These are phyloP conservation scores for Mycena sp. DNA, from an alignment of 1,284 basidiomycete genomes.

Conservation along the genomic window DNA sequence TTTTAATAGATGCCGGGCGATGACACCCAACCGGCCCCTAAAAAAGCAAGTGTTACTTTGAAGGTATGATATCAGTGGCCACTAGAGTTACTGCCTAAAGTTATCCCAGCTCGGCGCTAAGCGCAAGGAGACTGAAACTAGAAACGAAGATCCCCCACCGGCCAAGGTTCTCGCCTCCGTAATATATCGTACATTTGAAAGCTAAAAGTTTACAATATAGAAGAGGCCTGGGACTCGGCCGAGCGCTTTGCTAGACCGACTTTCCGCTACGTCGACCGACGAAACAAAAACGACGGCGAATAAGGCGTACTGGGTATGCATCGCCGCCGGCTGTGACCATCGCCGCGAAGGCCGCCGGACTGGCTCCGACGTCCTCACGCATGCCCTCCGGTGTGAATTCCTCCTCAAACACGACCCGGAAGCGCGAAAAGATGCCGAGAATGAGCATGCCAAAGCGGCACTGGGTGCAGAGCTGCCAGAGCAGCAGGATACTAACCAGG, in stretches of 20 bases:
- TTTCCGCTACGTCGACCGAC: neutral
- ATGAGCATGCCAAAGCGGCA: neutral
- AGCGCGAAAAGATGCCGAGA: slow-evolving; percentile 1
- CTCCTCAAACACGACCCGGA: neutral
- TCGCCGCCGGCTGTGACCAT: neutral
- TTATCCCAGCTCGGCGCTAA: neutral
- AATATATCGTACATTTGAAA: neutral
- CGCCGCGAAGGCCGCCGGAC: slow-evolving; percentile 9
- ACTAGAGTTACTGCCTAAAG: neutral
- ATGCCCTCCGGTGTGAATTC: slow-evolving; percentile 2
- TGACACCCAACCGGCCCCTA: neutral
- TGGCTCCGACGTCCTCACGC: neutral
- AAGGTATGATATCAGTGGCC: neutral
- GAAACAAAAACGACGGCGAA: neutral
- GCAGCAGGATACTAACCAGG: neutral
- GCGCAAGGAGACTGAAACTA: neutral
- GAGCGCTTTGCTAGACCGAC: neutral
- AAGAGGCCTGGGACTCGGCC: slow-evolving; percentile 1
- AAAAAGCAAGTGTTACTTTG: neutral
- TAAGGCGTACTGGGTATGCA: neutral
- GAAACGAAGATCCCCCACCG: neutral
- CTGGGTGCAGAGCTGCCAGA: neutral
- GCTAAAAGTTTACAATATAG: neutral
- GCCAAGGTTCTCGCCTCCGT: neutral
- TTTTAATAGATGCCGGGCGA: neutral